These are phyloP conservation scores for Yamadazyma takamatsuzukensis DNA, from an alignment of 805 yeast species.

Conservation along the genomic window DNA sequence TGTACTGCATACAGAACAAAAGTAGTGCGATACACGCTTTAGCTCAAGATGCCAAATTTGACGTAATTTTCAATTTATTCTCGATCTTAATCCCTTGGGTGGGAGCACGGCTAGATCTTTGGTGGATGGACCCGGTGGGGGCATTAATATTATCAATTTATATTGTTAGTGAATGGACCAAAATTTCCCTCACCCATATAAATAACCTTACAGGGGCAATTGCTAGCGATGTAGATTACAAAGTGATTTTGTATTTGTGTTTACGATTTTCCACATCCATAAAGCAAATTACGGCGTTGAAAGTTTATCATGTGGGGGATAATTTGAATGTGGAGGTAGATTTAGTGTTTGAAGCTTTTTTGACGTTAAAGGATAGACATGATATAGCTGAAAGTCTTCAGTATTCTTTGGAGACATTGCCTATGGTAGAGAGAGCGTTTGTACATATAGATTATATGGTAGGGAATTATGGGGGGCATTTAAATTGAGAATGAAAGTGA, in stretches of 20 bases:
- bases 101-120: conserved; percentile 48
- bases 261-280: conserved; percentile 67
- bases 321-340: conserved; percentile 74
- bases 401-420: conserved; percentile 74
- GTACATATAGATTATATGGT: conserved; percentile 70
- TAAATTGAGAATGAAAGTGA: no score
- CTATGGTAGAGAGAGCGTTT: conserved; percentile 75
- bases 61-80: conserved; percentile 66
- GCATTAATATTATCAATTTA: conserved; percentile 62
- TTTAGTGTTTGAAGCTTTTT: conserved; percentile 45
- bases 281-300: conserved; percentile 58
- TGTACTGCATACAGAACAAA: conserved; percentile 56
- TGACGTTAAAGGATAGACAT: conserved; percentile 64
- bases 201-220: conserved; percentile 72
- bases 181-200: conserved; percentile 67
- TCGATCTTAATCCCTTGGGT: conserved; percentile 67
- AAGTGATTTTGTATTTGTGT: conserved; percentile 64
- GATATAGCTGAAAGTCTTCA: conserved; percentile 81
- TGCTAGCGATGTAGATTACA: conserved; percentile 59
- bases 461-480: conserved; percentile 41
- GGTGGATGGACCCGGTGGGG: conserved; percentile 78
- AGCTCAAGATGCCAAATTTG: conserved; percentile 80
- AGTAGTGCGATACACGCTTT: conserved; percentile 73
- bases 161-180: conserved; percentile 61
- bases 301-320: conserved; percentile 79